Conservation (phyloP, 2,329 filamentous ascomycete genomes). For the Diaporthe capsici region DNA sequence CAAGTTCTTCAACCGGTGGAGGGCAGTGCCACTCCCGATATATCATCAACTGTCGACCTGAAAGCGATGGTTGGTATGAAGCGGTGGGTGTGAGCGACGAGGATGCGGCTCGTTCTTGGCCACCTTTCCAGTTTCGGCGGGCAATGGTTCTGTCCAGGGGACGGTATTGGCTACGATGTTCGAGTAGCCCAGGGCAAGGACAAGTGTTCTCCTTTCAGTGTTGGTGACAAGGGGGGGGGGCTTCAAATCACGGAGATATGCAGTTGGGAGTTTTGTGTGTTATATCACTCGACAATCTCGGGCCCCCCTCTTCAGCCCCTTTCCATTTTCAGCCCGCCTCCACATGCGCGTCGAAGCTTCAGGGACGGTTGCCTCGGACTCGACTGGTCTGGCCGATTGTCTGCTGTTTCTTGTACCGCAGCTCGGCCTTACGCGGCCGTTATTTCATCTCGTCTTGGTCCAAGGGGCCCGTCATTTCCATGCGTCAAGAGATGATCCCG, state of each 20-base stretch:
- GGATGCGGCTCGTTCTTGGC: constrained; percentile 16
- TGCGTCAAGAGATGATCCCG: background rate
- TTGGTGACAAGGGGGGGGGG: constrained; percentile 34
- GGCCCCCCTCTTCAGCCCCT: constrained; percentile 5
- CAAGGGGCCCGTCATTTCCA: background rate
- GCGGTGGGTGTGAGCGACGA: background rate
- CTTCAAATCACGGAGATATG: constrained; percentile 23
- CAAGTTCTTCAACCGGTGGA: background rate
- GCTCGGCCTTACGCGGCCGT: background rate
- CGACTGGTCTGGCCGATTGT: background rate
- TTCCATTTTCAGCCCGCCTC: constrained; percentile 4
- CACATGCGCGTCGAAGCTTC: background rate
- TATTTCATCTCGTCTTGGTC: background rate
- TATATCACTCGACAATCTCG: constrained; percentile 23
- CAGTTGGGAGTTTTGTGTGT: constrained; percentile 30
- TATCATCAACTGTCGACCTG: constrained; percentile 11
- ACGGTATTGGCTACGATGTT: constrained; percentile 16
- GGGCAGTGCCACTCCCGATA: constrained; percentile 30
- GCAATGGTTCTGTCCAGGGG: background rate
- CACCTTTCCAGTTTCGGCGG: constrained; percentile 35
- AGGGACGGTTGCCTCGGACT: background rate
- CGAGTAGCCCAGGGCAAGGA: constrained; percentile 25
- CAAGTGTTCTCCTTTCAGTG: constrained; percentile 20
- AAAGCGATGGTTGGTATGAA: constrained; percentile 1
- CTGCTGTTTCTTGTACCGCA: background rate